Base-by-base conservation (phyloP, 306 rosid genomes). In the Acmispon strigosus region DNA sequence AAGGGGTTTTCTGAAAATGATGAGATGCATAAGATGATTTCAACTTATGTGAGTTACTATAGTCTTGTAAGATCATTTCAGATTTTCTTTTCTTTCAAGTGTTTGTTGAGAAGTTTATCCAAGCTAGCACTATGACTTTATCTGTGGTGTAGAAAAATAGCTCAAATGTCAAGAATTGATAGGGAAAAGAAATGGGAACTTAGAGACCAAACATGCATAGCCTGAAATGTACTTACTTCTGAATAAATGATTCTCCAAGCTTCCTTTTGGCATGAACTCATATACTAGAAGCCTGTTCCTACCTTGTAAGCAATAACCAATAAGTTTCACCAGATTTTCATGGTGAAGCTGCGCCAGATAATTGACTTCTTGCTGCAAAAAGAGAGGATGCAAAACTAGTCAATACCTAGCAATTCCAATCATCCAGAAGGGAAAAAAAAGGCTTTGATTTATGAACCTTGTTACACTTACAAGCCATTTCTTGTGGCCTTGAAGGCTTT, bases 391-490 rank as follows among this genome's bases (percentile, higher is more conserved):
- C 9, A 29, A 56, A 50, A 18, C 15, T 58, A 65, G 65, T 70
- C 54, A 84, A 19, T 48, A 45, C 47, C 48, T 29, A 66, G 18
- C 34, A 65, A 69, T 17, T 58, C 51, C 0, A 4, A 73, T 9
- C 8, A 60, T 4, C 54, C 17, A 54, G 4, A 37, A 1, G 44
- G 14, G 6, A 27, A 5, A 41, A 15, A 42, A 17, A 1, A 7
- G 12, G 39, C 17, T 60, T 14, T 43, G 49, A 47, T 50, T 32
- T 53, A 69, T 15, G 72, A 59, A 29, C 62, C 45, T 50, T 58
- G 7, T 70, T 86, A 47, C 56, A 90, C 98, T 27, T 87, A 94
- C 97, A 62, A 94, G 98, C 97, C 98, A 94, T 80, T 94, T 97
- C 67, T 86, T 87, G 90, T 93, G 91, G 24, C 96, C 97, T 78